phyloP scores from a whole-genome alignment of 805 yeast species.

The Yarrowia alimentaria region DNA sequence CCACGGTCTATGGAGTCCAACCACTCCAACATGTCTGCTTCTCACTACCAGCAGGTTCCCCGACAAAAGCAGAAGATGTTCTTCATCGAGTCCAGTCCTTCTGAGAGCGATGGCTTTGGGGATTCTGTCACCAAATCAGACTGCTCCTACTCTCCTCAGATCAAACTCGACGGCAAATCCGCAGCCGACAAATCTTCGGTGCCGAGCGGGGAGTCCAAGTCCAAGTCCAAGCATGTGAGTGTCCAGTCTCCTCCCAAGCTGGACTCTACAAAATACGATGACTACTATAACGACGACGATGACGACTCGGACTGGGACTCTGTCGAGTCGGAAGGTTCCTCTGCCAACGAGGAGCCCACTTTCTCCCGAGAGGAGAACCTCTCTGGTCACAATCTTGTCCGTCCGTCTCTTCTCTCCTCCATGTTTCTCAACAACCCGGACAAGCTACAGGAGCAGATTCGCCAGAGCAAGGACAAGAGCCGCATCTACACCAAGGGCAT shows the following conservation, averaged over 20 bases:
- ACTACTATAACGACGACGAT: slow-evolving; percentile 36
- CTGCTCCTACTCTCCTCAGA: slow-evolving; percentile 12
- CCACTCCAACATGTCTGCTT: not conserved
- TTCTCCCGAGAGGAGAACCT: slow-evolving; percentile 37
- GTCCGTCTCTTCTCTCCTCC: slow-evolving; percentile 43
- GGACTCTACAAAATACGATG: slow-evolving; percentile 28
- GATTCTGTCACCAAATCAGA: slow-evolving; percentile 14
- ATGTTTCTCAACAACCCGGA: slow-evolving; percentile 40
- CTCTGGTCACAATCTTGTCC: slow-evolving; percentile 36
- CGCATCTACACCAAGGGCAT: slow-evolving; percentile 24
- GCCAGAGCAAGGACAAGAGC: slow-evolving; percentile 29
- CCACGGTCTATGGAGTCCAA: no score
- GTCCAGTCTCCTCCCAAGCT: slow-evolving; percentile 21
- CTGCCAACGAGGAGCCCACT: slow-evolving; percentile 37
- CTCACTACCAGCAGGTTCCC: slow-evolving; percentile 30
- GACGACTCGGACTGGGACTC: slow-evolving; percentile 44
- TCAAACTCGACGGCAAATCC: not conserved
- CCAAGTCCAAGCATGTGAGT: slow-evolving; percentile 2
- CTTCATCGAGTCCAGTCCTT: slow-evolving; percentile 43
- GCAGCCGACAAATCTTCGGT: no score
- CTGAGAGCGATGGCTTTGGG: slow-evolving; percentile 39
- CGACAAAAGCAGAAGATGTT: slow-evolving; percentile 40
- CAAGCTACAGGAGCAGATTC: slow-evolving; percentile 32
- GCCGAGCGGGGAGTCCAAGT: not conserved
- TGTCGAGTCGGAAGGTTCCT: slow-evolving; percentile 39